phyloP scores from a whole-genome alignment of 2,329 filamentous ascomycete genomes.

The Botryosphaeria agaves region DNA sequence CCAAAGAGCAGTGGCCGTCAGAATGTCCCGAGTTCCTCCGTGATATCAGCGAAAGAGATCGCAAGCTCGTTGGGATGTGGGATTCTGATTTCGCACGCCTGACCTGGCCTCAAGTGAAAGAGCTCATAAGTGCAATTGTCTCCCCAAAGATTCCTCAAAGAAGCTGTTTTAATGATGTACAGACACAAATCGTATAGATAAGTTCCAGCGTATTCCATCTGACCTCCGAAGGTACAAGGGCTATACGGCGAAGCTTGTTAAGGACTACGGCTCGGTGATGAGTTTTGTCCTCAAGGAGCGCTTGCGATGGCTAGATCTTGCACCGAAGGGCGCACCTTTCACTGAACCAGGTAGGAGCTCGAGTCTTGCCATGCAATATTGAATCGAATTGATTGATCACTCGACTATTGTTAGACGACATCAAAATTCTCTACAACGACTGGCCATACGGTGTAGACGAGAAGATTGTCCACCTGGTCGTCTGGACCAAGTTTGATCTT shows the following conservation, averaged over 20 bases:
- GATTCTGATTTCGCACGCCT: conserved; percentile 47
- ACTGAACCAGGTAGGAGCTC: conserved; percentile 21
- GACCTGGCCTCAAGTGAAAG: conserved; percentile 52
- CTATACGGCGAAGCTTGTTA: conserved; percentile 46
- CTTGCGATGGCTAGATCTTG: conserved; percentile 45
- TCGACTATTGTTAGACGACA: conserved; percentile 43
- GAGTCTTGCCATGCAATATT: too few relatives aligned
- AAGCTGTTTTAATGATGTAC: neutral
- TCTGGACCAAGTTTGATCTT: conserved; percentile 83
- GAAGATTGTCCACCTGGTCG: conserved; percentile 66
- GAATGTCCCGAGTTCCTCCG: conserved; percentile 57
- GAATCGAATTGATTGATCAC: too few relatives aligned
- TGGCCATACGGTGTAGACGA: conserved; percentile 81
- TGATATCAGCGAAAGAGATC: conserved; percentile 49
- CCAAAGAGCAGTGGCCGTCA: conserved; percentile 38
- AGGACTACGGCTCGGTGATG: conserved; percentile 59
- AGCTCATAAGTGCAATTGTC: conserved; percentile 43
- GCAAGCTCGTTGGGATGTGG: conserved; percentile 48
- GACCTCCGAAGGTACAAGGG: conserved; percentile 62
- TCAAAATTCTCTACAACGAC: conserved; percentile 72
- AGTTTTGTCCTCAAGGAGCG: conserved; percentile 56
- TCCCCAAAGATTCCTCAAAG: conserved; percentile 9
- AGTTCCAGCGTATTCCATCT: conserved; percentile 60
- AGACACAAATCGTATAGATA: conserved; percentile 51
- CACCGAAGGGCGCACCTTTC: conserved; percentile 23